These are phyloP conservation scores for Colletotrichum sojae DNA, from an alignment of 2,329 filamentous ascomycete genomes.

Conservation along the genomic window DNA sequence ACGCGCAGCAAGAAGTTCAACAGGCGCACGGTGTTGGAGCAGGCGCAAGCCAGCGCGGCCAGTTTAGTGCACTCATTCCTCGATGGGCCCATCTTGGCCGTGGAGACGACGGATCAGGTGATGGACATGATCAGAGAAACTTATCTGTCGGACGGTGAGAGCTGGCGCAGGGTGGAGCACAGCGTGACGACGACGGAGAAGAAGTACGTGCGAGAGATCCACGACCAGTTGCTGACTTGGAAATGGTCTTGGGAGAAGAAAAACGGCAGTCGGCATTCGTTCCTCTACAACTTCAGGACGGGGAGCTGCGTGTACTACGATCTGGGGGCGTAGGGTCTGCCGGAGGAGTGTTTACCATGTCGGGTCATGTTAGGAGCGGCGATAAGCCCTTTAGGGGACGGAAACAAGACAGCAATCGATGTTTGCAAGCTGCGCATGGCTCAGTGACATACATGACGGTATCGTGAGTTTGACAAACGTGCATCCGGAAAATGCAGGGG, in stretches of 20 bases:
- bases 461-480: slow-evolving; percentile 10
- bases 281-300: slow-evolving; percentile 93
- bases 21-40: slow-evolving; percentile 86
- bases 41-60: slow-evolving; percentile 72
- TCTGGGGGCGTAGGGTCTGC: slow-evolving; percentile 62
- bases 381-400: neutral
- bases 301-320: slow-evolving; percentile 90
- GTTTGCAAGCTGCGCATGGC: neutral
- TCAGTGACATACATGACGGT: neutral
- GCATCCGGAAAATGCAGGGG: slow-evolving; percentile 20
- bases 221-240: slow-evolving; percentile 80
- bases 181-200: slow-evolving; percentile 82
- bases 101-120: slow-evolving; percentile 89
- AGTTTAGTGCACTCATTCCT: slow-evolving; percentile 79
- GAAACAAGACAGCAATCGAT: neutral
- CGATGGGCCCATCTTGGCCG: slow-evolving; percentile 85
- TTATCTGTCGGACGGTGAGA: slow-evolving; percentile 82
- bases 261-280: slow-evolving; percentile 77
- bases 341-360: neutral
- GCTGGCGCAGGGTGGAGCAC: slow-evolving; percentile 87
- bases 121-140: slow-evolving; percentile 83
- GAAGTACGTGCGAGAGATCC: slow-evolving; percentile 86
- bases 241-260: slow-evolving; percentile 68
- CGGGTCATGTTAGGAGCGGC: neutral
- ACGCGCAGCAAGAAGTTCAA: slow-evolving; percentile 94